phyloP scores from a whole-genome alignment of 164 flowering plant genomes.

The Stephania japonica region DNA sequence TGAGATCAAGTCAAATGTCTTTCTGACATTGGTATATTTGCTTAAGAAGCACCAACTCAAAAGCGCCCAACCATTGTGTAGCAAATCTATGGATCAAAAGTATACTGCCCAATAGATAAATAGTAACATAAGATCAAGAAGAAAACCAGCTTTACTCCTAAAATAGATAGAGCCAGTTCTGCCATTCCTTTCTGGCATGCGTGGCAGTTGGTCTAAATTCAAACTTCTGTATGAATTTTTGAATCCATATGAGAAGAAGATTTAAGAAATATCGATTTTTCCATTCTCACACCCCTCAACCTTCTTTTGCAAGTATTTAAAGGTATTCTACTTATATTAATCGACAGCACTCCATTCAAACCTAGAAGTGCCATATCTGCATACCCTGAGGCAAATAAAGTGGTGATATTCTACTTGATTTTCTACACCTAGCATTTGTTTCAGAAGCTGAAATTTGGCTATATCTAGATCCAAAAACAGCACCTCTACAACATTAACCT shows the following conservation, averaged over 20 bases:
- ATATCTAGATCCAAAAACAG: no score
- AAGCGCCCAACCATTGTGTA: background rate
- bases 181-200: background rate
- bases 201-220: background rate
- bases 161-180: background rate
- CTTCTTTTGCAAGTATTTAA: background rate
- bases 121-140: background rate
- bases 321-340: background rate
- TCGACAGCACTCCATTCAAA: background rate
- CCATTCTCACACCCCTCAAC: background rate
- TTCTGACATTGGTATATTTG: background rate
- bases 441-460: no score
- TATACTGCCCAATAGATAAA: no score
- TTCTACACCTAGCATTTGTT: no score
- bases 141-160: background rate
- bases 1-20: background rate
- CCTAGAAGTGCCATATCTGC: background rate
- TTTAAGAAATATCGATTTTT: no score
- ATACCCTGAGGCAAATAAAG: no score
- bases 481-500: no score
- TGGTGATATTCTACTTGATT: no score
- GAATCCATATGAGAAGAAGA: no score
- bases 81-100: no score
- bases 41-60: background rate
- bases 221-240: no score